A percentile compares a stretch with the other conserved stretches of the same genome.
Evolutionary conservation across 2,329 filamentous ascomycete species (phyloP).

Genomic region (Xylariales sp.): DNA sequence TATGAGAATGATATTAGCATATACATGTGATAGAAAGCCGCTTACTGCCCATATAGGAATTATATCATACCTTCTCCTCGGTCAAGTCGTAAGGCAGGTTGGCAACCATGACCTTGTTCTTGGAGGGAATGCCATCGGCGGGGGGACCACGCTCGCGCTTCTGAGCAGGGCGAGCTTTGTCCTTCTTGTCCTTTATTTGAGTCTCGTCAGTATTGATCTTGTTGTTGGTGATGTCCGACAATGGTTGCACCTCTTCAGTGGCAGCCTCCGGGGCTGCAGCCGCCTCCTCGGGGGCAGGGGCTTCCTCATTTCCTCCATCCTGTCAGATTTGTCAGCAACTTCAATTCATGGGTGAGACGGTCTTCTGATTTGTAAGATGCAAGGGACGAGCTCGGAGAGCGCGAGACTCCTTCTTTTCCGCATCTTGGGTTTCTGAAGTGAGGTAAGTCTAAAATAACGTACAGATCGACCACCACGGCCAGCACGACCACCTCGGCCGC

Average conservation of each 20-base stretch:
- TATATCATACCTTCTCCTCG: slow-evolving; percentile 78
- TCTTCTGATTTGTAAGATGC: no score
- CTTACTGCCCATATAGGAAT: neutral
- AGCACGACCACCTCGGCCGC: slow-evolving; percentile 61
- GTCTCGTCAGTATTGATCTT: slow-evolving; percentile 33
- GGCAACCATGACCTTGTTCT: slow-evolving; percentile 99
- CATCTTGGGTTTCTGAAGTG: no score
- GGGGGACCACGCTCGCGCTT: slow-evolving; percentile 85
- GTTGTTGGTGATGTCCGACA: slow-evolving; percentile 54
- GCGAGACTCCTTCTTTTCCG: no score
- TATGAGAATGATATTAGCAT: slow-evolving; percentile 8
- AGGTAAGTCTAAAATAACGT: slow-evolving; percentile 26
- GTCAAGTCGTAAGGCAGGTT: slow-evolving; percentile 98
- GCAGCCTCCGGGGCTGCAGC: slow-evolving; percentile 32
- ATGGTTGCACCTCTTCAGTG: slow-evolving; percentile 51
- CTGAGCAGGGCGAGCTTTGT: slow-evolving; percentile 51
- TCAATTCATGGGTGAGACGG: no score
- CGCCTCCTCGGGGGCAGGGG: slow-evolving; percentile 38
- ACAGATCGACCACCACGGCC: slow-evolving; percentile 57
- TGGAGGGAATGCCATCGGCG: slow-evolving; percentile 94
- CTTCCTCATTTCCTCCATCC: slow-evolving; percentile 46
- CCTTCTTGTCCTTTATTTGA: slow-evolving; percentile 19
- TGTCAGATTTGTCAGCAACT: slow-evolving; percentile 13
- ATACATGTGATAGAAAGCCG: no score
- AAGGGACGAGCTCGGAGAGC: no score